These are phyloP conservation scores for Neopestalotiopsis clavispora DNA, from an alignment of 2,329 filamentous ascomycete species.

Conservation along the genomic window DNA sequence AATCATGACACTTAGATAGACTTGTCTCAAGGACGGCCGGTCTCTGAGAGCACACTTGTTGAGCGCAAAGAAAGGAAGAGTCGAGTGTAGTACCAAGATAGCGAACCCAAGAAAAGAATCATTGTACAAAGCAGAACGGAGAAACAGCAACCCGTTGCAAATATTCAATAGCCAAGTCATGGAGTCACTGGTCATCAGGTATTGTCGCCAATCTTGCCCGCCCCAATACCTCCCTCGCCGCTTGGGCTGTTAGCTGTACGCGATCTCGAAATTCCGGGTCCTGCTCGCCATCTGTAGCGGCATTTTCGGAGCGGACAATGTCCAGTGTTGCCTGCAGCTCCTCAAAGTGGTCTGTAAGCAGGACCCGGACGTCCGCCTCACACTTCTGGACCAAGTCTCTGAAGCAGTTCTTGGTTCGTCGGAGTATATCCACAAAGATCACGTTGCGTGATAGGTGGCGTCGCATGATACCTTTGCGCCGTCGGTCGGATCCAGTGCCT, in stretches of 20 bases:
- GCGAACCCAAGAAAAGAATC: background rate
- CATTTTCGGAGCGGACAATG: slow-evolving; percentile 2
- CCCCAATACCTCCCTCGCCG: background rate
- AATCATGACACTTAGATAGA: background rate
- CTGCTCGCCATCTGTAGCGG: slow-evolving; percentile 7
- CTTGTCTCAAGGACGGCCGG: background rate
- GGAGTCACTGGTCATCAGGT: no score
- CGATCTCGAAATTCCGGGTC: slow-evolving; percentile 6
- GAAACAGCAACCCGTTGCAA: no score
- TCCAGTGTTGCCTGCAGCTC: slow-evolving; percentile 1
- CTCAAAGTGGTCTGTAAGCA: background rate
- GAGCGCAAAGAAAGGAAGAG: background rate
- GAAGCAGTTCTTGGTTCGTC: background rate
- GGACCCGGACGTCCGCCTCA: background rate
- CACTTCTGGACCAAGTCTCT: background rate
- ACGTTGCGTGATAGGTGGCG: slow-evolving; percentile 26
- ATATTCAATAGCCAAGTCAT: no score
- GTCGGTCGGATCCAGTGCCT: slow-evolving; percentile 39
- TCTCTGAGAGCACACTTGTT: background rate
- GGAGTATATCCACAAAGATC: slow-evolving; percentile 34
- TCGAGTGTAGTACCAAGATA: background rate
- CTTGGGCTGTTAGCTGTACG: background rate
- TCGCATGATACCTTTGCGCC: slow-evolving; percentile 41
- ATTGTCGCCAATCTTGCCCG: no score
- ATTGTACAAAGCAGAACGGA: background rate